Base-by-base conservation (phyloP, 176 grass and related monocot genomes). In the Aegilops umbellulata region DNA sequence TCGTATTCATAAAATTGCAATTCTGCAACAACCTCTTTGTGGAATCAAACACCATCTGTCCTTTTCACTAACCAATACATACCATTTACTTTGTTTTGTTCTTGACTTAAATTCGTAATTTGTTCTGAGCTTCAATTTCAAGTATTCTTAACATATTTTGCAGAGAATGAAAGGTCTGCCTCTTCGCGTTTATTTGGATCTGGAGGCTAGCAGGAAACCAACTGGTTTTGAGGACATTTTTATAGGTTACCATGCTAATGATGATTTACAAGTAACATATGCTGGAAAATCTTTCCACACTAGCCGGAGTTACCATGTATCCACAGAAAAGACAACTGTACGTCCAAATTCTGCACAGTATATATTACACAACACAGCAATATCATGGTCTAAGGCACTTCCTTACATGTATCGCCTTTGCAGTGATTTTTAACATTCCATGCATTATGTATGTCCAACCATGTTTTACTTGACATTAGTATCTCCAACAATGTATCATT, bases 251-350 rank as follows among this genome's bases (percentile, higher is more conserved):
- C 95, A 97, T 90, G 91, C 93, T 22, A 83, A 82, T 38, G 95
- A 97, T 90, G 91, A 95, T 83, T 83, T 97, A 63, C 95, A 97
- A 93, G 86, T 87, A 80, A 97, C 95, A 84, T 97, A 97, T 85
- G 95, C 95, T 79, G 95, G 93, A 23, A 92, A 91, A 86, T 88
- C 89, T 60, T 97, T 95, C 70, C 95, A 91, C 80, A 90, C 78
- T 30, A 92, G 89, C 73, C 69, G 95, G 62, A 97, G 87, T 78
- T 97, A 97, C 65, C 85, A 83, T 73, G 41, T 97, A 47, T 95
- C 93, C 77, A 83, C 85, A 16, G 61, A 86, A 76, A 97, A 97
- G 82, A 90, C 76, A 90, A 93, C 89, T 87, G 95, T 97, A 92
- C 90, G 93, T 58, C 12, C 46, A 25, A 47, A 76, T 80, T 44